Evolutionary conservation across 352 stramenopile species (phyloP).

Genomic region (Phytophthora syringae): DNA sequence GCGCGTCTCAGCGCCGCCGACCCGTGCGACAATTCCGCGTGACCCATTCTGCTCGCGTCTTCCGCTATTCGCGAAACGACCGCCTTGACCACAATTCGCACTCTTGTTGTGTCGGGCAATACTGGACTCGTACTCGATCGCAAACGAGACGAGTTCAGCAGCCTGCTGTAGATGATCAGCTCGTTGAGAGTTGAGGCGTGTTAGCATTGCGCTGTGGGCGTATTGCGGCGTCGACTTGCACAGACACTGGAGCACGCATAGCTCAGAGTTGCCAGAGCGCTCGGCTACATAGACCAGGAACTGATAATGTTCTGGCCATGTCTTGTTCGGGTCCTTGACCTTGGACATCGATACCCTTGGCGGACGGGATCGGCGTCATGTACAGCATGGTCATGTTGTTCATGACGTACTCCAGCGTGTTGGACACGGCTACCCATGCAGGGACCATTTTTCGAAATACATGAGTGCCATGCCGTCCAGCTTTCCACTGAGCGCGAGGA

Average conservation of each 20-base stretch:
- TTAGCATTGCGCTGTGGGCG: too few relatives aligned
- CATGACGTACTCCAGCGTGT: conserved; percentile 18
- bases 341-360: conserved; percentile 12
- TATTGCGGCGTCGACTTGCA: conserved; percentile 6
- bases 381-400: conserved; percentile 21
- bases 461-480: neutral
- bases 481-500: conserved; percentile 6
- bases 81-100: too few relatives aligned
- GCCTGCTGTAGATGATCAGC: conserved; percentile 1
- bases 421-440: neutral
- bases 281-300: conserved; percentile 22
- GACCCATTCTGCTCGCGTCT: neutral
- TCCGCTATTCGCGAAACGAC: neutral
- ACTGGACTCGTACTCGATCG: neutral
- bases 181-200: neutral
- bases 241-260: conserved; percentile 15
- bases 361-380: conserved; percentile 1
- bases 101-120: neutral
- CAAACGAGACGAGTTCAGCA: neutral
- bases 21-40: neutral
- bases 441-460: conserved; percentile 22
- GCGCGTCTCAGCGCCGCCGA: neutral
- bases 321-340: conserved; percentile 5
- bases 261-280: conserved; percentile 10
- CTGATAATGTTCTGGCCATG: conserved; percentile 21